A percentile compares a stretch with the other conserved stretches of the same genome.
phyloP scores from a whole-genome alignment of 164 flowering plant species.

The Nelumbo lutea region DNA sequence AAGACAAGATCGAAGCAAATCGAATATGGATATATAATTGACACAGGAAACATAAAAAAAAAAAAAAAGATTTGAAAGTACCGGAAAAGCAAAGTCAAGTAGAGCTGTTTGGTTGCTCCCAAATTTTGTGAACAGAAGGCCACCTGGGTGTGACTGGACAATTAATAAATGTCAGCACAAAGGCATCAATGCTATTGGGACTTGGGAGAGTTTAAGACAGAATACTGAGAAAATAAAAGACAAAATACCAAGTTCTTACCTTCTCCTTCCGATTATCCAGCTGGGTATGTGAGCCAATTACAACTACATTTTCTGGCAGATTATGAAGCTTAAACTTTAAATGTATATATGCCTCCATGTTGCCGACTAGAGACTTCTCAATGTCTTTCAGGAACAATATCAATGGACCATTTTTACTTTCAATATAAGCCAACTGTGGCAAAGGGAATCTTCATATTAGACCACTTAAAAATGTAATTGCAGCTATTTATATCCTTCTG shows the following conservation, averaged over 20 bases:
- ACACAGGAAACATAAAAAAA: not conserved
- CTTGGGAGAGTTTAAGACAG: not conserved
- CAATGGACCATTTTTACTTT: constrained; percentile 51
- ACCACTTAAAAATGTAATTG: not conserved
- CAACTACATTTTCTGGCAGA: constrained; percentile 67
- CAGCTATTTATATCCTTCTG: not conserved
- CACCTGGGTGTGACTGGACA: not conserved
- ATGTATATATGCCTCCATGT: constrained; percentile 42
- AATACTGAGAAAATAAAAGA: not conserved
- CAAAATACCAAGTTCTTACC: constrained; percentile 31
- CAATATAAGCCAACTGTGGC: constrained; percentile 55
- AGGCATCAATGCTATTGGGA: not conserved
- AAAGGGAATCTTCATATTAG: not conserved
- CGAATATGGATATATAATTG: not conserved
- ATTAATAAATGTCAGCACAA: not conserved
- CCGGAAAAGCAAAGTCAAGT: constrained; percentile 1
- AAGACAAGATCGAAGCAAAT: not conserved
- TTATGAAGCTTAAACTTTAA: constrained; percentile 60
- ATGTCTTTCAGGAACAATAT: constrained; percentile 78
- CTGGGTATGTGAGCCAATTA: constrained; percentile 76
- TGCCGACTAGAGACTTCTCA: constrained; percentile 66
- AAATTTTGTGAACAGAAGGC: not conserved
- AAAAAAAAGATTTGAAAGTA: not conserved
- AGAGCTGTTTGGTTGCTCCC: not conserved
- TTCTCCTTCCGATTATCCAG: constrained; percentile 78